These are phyloP conservation scores for Penicillium sp. DNA, from an alignment of 2,329 filamentous ascomycete genomes.

Conservation along the genomic window DNA sequence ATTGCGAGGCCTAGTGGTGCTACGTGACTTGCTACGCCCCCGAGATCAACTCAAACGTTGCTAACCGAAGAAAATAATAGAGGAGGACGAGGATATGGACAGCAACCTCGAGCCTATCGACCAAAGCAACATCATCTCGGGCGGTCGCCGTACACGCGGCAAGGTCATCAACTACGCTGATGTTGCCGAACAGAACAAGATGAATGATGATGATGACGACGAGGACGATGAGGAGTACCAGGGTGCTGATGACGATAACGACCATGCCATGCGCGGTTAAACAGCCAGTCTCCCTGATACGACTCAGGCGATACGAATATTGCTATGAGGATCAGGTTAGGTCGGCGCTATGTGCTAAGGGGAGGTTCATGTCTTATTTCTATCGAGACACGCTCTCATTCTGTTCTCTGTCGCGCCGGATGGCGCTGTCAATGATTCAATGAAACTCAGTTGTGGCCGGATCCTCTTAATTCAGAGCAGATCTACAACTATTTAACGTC, in stretches of 20 bases:
- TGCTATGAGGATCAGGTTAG: constrained; percentile 15
- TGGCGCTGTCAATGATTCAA: constrained; percentile 20
- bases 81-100: constrained; percentile 72
- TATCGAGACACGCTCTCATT: constrained; percentile 4
- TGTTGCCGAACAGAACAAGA: constrained; percentile 78
- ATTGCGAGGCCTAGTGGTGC: not conserved
- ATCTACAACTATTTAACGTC: not conserved
- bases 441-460: constrained; percentile 9
- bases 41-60: not conserved
- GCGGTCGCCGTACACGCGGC: constrained; percentile 82
- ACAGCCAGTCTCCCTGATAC: constrained; percentile 10
- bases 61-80: constrained; percentile 30
- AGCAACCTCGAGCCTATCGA: constrained; percentile 91
- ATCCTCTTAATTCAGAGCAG: not conserved
- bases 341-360: constrained; percentile 17
- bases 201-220: constrained; percentile 57
- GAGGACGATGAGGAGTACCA: constrained; percentile 48
- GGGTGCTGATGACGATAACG: constrained; percentile 27
- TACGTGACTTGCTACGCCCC: not conserved
- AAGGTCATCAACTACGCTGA: constrained; percentile 91
- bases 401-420: constrained; percentile 1
- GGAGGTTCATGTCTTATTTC: constrained; percentile 6
- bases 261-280: constrained; percentile 40
- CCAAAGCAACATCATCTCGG: constrained; percentile 77
- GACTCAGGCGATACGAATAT: constrained; percentile 15